Percentiles rank a stretch among this genome's conserved stretches.
Evolutionary conservation across 179 eudicot species (phyloP).

Genomic region (Actinidia polygama): DNA sequence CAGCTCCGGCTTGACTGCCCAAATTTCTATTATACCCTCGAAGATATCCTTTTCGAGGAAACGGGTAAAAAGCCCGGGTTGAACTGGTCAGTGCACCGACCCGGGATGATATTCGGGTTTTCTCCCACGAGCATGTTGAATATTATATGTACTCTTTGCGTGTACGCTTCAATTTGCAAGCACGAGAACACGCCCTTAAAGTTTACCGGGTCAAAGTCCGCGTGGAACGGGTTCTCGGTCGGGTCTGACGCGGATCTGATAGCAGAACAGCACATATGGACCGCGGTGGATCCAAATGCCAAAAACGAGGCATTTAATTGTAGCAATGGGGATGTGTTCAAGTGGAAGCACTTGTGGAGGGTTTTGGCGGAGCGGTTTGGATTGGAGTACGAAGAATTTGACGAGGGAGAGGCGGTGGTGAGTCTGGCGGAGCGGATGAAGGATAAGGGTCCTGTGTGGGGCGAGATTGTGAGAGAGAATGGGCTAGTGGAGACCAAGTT

Average conservation of each 20-base stretch:
- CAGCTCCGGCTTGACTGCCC: slow-evolving; percentile 15
- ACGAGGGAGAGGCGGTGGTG: neutral
- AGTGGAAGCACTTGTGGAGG: slow-evolving; percentile 5
- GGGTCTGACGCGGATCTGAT: slow-evolving; percentile 22
- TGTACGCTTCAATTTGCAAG: slow-evolving; percentile 33
- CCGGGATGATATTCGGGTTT: slow-evolving; percentile 27
- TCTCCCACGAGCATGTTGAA: slow-evolving; percentile 34
- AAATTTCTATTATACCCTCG: slow-evolving; percentile 31
- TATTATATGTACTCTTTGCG: slow-evolving; percentile 17
- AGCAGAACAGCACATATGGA: slow-evolving; percentile 28
- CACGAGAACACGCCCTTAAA: slow-evolving; percentile 21
- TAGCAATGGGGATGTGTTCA: slow-evolving; percentile 10
- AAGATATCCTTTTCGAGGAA: slow-evolving; percentile 21
- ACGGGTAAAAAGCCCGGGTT: neutral
- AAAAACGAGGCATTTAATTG: neutral
- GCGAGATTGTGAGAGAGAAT: slow-evolving; percentile 26
- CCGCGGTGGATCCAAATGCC: neutral
- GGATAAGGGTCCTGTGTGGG: slow-evolving; percentile 28
- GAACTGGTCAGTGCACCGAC: slow-evolving; percentile 31
- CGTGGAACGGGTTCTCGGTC: neutral
- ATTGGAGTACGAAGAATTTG: too few relatives aligned
- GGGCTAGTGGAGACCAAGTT: slow-evolving; percentile 9
- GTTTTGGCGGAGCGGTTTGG: too few relatives aligned
- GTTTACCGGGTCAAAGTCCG: too few relatives aligned
- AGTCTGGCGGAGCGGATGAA: slow-evolving; percentile 29